phyloP scores from a whole-genome alignment of 1,139 yeast species.

The Kodamaea sp. region DNA sequence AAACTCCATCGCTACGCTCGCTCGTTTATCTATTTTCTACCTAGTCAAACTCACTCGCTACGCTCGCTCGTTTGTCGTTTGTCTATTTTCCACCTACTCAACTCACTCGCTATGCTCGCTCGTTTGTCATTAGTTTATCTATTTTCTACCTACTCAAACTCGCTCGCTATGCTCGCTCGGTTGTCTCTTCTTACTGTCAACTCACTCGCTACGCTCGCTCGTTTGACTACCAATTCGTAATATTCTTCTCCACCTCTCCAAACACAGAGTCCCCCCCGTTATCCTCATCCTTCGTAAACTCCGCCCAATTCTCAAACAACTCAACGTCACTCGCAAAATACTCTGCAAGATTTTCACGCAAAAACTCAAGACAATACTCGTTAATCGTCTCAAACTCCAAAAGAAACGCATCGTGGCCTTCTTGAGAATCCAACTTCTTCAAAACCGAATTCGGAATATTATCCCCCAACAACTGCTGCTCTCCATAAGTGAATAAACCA shows the following conservation, averaged over 20 bases:
- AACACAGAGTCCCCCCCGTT: constrained; percentile 71
- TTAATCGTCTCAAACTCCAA: constrained; percentile 85
- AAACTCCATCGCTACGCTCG: no score
- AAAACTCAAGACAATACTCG: constrained; percentile 61
- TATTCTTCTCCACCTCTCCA: constrained; percentile 87
- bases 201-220: background rate
- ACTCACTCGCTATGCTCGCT: no score
- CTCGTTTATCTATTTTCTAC: no score
- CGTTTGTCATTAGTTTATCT: no score
- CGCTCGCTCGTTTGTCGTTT: no score
- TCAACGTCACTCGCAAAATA: constrained; percentile 49
- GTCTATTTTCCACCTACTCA: no score
- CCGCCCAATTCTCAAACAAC: constrained; percentile 52
- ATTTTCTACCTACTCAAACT: no score
- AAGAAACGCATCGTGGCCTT: constrained; percentile 96
- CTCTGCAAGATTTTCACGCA: constrained; percentile 54
- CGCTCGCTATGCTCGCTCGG: no score
- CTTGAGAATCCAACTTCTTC: constrained; percentile 82
- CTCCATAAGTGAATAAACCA: constrained; percentile 87
- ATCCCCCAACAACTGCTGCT: constrained; percentile 79
- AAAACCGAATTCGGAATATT: constrained; percentile 67
- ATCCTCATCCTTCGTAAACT: constrained; percentile 33
- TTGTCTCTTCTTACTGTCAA: no score
- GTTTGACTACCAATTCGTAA: constrained; percentile 78
- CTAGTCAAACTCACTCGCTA: no score